Percentiles rank a stretch among this genome's conserved stretches.
Conservation (phyloP, 106 monocot species). For the Platanthera guangdongensis region DNA sequence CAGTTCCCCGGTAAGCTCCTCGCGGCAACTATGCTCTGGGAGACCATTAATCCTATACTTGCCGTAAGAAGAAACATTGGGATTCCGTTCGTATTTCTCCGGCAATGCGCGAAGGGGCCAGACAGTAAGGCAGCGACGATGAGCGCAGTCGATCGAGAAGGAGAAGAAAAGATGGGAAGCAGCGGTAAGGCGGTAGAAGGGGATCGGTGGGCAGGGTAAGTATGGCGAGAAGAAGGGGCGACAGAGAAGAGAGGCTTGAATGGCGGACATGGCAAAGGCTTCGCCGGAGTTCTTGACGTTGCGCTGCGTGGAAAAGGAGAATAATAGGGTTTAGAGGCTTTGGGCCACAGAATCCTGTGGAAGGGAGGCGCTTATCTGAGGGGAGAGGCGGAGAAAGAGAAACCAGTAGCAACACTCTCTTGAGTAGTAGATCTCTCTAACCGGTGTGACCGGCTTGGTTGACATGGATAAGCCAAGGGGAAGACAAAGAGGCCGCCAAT, state of each 20-base stretch:
- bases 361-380: neutral
- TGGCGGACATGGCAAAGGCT: slow-evolving; percentile 42
- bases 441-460: neutral
- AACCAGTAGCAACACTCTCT: neutral
- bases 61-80: neutral
- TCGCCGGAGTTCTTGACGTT: neutral
- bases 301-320: neutral
- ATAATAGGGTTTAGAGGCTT: neutral
- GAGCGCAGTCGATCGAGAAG: slow-evolving; percentile 7
- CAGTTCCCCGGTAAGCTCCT: neutral
- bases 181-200: neutral
- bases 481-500: too few relatives aligned
- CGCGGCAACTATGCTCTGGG: neutral
- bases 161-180: slow-evolving; percentile 1
- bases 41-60: slow-evolving; percentile 9
- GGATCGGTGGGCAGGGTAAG: neutral
- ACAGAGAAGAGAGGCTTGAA: slow-evolving; percentile 58
- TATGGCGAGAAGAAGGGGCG: slow-evolving; percentile 22
- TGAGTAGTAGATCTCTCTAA: neutral
- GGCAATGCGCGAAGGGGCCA: slow-evolving; percentile 13
- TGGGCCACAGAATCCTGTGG: slow-evolving; percentile 3
- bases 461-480: too few relatives aligned
- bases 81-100: slow-evolving; percentile 3
- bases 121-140: neutral
- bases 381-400: neutral